Conservation (phyloP, 768 basidiomycete species). For the Gloeostereum incarnatum region DNA sequence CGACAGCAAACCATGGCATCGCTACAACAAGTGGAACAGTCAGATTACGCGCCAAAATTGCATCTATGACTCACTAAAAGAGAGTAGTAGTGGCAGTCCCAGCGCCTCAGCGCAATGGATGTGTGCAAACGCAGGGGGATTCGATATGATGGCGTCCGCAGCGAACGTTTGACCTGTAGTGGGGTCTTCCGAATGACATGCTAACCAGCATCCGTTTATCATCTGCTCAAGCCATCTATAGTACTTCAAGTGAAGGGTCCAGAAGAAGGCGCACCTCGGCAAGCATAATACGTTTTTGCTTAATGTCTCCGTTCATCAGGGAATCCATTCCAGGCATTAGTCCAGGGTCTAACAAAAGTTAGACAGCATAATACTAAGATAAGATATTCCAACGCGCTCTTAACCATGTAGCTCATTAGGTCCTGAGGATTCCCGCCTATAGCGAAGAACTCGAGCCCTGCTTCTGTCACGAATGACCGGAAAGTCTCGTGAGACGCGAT, state of each 20-base stretch:
- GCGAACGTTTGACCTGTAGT: conserved; percentile 35
- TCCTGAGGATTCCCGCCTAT: conserved; percentile 57
- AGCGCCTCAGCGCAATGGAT: conserved; percentile 57
- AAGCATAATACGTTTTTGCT: conserved; percentile 49
- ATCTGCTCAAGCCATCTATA: conserved; percentile 24
- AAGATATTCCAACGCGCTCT: conserved; percentile 33
- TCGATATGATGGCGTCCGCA: conserved; percentile 58
- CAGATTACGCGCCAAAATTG: background rate
- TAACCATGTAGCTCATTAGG: conserved; percentile 68
- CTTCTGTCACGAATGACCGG: conserved; percentile 38
- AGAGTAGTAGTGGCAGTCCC: conserved; percentile 45
- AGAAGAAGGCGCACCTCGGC: conserved; percentile 29
- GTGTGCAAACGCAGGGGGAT: conserved; percentile 61
- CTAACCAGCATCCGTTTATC: conserved; percentile 50
- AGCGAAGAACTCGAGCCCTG: conserved; percentile 48
- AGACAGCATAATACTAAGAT: conserved; percentile 6
- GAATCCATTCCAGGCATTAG: conserved; percentile 50
- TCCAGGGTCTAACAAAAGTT: conserved; percentile 39
- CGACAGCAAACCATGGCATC: conserved; percentile 47
- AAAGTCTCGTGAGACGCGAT: conserved; percentile 58
- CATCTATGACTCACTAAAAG: conserved; percentile 39
- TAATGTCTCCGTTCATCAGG: conserved; percentile 52
- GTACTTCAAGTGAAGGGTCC: too few species aligned
- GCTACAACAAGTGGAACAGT: conserved; percentile 21
- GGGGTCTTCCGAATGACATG: conserved; percentile 39